Percentiles rank a stretch among this genome's conserved stretches.
These are phyloP conservation scores for Neurospora sp. DNA, from an alignment of 495 filamentous ascomycete species.

Conservation along the genomic window DNA sequence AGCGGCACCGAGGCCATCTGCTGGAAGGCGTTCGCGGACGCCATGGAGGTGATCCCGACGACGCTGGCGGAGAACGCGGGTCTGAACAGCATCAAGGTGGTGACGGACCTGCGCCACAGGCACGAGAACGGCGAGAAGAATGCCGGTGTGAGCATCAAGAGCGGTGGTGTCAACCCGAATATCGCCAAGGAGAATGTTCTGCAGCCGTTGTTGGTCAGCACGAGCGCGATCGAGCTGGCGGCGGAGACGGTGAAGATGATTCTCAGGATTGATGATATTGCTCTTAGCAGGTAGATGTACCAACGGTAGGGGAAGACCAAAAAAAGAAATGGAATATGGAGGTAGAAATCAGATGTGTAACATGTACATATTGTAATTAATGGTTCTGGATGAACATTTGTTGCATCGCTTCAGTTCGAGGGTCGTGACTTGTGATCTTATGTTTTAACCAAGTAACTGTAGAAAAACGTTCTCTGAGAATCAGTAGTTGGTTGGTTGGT, in stretches of 20 bases:
- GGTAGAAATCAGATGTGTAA: background rate
- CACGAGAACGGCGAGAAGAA: slow-evolving; percentile 93
- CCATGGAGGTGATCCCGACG: slow-evolving; percentile 93
- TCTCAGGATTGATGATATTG: slow-evolving; percentile 93
- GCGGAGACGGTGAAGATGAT: slow-evolving; percentile 99
- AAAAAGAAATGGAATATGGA: background rate
- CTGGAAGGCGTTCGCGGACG: slow-evolving; percentile 97
- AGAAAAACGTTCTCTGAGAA: too few species aligned
- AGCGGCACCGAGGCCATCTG: slow-evolving; percentile 92
- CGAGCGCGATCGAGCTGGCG: slow-evolving; percentile 91
- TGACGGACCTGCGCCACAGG: slow-evolving; percentile 89
- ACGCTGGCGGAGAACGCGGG: slow-evolving; percentile 96
- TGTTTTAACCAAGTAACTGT: too few species aligned
- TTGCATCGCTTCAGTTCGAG: background rate
- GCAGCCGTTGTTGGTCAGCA: slow-evolving; percentile 91
- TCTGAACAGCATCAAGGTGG: slow-evolving; percentile 94
- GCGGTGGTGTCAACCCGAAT: slow-evolving; percentile 87
- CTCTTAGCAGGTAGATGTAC: slow-evolving; percentile 32
- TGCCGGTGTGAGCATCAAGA: slow-evolving; percentile 94
- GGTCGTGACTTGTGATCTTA: background rate
- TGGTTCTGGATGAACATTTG: background rate
- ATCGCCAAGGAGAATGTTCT: slow-evolving; percentile 96
- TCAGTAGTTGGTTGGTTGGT: too few species aligned
- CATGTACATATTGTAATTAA: background rate
- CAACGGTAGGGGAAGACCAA: background rate